Base-by-base conservation (phyloP, 768 basidiomycete genomes). In the Trametes elegans region DNA sequence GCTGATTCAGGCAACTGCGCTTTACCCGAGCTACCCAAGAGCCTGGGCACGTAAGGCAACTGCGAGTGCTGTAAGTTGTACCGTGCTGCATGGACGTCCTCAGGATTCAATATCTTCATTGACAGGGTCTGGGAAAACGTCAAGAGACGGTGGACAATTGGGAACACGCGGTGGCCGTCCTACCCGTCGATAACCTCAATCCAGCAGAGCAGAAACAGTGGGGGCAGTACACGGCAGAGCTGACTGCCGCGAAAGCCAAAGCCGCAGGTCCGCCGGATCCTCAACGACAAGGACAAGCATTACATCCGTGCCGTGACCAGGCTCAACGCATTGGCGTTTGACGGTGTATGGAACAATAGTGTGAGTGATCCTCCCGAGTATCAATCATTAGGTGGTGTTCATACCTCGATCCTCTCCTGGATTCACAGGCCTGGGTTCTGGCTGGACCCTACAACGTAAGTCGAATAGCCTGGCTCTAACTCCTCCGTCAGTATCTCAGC, bases 121-220 rank as follows among this genome's bases (percentile, higher is more conserved):
- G 9, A 21, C 44, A 65, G 64, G 40, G 36, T 7, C 55, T 64
- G 7, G 49, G 52, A 10, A 35, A 55, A 7, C 60, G 48, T 29
- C 28, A 34, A 7, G 13, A 34, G 8, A 42, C 64, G 28, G 46
- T 65, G 9, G n/a, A 36, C 3, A 26, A 51, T 0, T 67, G 54
- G 62, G 57, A 71, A 32, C 66, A 60, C 8, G 77, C 73, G 0
- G 41, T 76, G 3, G 41, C 57, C 1, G 69, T 66, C 24, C 65
- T 77, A 3, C 58, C 69, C 0, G 54, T 49, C 6, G 64, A 68
- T 9, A 62, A 64, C 32, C 68, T 73, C 1, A 68, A 65, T 6
- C 55, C 64, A 2, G 59, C 63, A 1, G 69, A 79, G 27, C 56
- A 66, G 57, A 65, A 61, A 31, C 73, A 76, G 41, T 71, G 70